These are phyloP conservation scores for Botrytis medusae DNA, from an alignment of 2,329 filamentous ascomycete species.

Conservation along the genomic window DNA sequence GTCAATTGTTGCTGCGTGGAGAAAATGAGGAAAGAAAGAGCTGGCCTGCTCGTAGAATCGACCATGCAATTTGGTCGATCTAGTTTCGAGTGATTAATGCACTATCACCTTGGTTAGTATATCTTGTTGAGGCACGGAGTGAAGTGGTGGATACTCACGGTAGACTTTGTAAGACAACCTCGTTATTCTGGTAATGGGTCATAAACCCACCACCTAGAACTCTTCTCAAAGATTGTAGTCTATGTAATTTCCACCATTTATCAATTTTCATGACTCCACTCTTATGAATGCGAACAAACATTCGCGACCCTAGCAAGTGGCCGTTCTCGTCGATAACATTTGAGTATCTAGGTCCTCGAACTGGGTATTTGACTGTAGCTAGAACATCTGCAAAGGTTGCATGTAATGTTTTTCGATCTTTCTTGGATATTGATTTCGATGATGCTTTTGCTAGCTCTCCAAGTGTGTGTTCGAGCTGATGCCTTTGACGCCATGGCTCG, in stretches of 20 bases:
- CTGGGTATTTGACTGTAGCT: constrained; percentile 64
- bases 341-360: constrained; percentile 64
- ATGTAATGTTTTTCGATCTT: constrained; percentile 66
- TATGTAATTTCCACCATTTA: constrained; percentile 71
- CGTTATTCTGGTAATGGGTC: constrained; percentile 62
- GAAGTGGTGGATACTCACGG: constrained; percentile 42
- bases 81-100: neutral
- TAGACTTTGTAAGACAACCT: constrained; percentile 58
- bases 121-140: neutral
- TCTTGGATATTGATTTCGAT: constrained; percentile 62
- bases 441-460: constrained; percentile 59
- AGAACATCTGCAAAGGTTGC: constrained; percentile 65
- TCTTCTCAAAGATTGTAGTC: constrained; percentile 60
- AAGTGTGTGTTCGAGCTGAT: constrained; percentile 59
- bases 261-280: constrained; percentile 64
- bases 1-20: neutral
- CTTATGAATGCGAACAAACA: constrained; percentile 59
- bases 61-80: neutral
- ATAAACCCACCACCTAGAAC: constrained; percentile 62
- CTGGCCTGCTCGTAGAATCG: neutral
- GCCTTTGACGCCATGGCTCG: constrained; percentile 63
- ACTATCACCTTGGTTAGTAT: neutral
- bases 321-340: constrained; percentile 62
- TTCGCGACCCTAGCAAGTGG: constrained; percentile 59
- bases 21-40: neutral